Percentiles rank a stretch among this genome's conserved stretches.
Evolutionary conservation across 2,329 filamentous ascomycete genomes (phyloP).

Genomic region (Talaromyces sp.): DNA sequence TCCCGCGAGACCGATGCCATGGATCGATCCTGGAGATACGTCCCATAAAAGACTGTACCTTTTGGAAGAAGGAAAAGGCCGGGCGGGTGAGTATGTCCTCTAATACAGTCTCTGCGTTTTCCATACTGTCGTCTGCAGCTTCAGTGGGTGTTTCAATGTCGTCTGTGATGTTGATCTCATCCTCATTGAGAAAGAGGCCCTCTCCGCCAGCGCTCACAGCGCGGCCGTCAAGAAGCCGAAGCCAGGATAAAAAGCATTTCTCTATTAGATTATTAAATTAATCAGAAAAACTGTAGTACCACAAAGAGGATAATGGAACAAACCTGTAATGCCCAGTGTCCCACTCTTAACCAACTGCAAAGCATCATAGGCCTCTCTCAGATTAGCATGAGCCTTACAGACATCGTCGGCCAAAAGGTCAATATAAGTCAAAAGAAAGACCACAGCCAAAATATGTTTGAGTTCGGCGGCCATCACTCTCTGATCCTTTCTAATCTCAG

Average conservation of each 20-base stretch:
- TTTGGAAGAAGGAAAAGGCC: constrained; percentile 53
- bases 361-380: constrained; percentile 46
- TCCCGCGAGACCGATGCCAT: constrained; percentile 52
- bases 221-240: constrained; percentile 51
- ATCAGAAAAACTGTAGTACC: not conserved
- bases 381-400: constrained; percentile 44
- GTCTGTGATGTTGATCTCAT: constrained; percentile 32
- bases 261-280: constrained; percentile 28
- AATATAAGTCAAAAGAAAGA: constrained; percentile 53
- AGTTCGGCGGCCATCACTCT: constrained; percentile 12
- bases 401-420: constrained; percentile 44
- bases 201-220: constrained; percentile 54
- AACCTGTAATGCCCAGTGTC: constrained; percentile 8
- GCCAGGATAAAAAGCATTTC: constrained; percentile 49
- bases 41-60: constrained; percentile 54
- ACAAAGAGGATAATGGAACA: not conserved
- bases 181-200: constrained; percentile 48
- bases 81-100: constrained; percentile 54
- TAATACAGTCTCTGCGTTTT: constrained; percentile 43
- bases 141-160: constrained; percentile 13
- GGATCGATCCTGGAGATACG: constrained; percentile 53
- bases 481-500: constrained; percentile 1
- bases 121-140: constrained; percentile 14
- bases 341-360: constrained; percentile 40
- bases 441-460: constrained; percentile 44